Percentiles rank a stretch among this genome's conserved stretches.
Evolutionary conservation across 306 rosid species (phyloP).

Genomic region (Elaeagnus macrophylla): DNA sequence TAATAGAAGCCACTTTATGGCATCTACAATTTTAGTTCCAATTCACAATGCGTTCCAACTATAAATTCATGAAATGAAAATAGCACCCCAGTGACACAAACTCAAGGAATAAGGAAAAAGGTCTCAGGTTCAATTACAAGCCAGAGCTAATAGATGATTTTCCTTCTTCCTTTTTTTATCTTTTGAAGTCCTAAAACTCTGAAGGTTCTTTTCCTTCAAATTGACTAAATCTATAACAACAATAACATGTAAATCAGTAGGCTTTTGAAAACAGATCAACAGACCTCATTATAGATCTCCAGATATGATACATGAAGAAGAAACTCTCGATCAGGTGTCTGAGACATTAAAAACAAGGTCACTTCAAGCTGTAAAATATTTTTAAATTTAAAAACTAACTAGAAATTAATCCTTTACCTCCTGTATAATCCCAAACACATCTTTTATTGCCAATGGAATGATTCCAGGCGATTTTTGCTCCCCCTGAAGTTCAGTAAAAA

Average conservation of each 20-base stretch:
- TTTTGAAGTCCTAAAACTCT: neutral
- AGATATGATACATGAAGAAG: conserved; percentile 83
- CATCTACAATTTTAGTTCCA: too few relatives aligned
- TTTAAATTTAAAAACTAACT: neutral
- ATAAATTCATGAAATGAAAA: too few relatives aligned
- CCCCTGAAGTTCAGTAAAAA: conserved; percentile 41
- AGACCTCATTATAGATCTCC: conserved; percentile 88
- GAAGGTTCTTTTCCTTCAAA: neutral
- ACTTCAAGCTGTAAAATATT: conserved; percentile 7
- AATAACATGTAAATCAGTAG: conserved; percentile 1
- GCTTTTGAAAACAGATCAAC: conserved; percentile 15
- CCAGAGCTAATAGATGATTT: too few relatives aligned
- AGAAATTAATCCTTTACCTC: conserved; percentile 42
- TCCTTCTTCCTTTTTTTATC: too few relatives aligned
- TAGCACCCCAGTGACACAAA: too few relatives aligned
- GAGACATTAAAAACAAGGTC: conserved; percentile 16
- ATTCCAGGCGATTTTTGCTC: conserved; percentile 94
- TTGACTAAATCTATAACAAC: neutral
- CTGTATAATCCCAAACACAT: conserved; percentile 78
- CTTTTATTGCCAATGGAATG: conserved; percentile 81
- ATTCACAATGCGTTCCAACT: too few relatives aligned
- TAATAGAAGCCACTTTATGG: too few relatives aligned
- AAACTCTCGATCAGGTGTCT: conserved; percentile 79
- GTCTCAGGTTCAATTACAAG: too few relatives aligned
- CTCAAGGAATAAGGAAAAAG: too few relatives aligned